These are phyloP conservation scores for Fusarium pininemorale DNA, from an alignment of 2,329 filamentous ascomycete species.

Conservation along the genomic window DNA sequence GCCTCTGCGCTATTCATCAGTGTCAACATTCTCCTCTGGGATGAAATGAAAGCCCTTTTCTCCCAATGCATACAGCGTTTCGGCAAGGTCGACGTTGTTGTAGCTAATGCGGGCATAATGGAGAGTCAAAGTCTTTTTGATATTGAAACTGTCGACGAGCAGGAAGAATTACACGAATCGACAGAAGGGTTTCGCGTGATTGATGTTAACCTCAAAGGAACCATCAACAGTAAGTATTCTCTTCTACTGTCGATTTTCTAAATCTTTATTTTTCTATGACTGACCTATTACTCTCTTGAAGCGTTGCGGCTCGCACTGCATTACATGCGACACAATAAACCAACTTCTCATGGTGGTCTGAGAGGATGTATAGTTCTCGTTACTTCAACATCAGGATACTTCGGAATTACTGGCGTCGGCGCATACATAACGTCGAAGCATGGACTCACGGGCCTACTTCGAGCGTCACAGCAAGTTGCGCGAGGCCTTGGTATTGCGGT, in stretches of 20 bases:
- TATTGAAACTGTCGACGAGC: not conserved
- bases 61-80: not conserved
- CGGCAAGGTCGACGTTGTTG: not conserved
- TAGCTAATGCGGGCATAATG: not conserved
- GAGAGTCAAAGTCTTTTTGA: not conserved
- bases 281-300: not conserved
- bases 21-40: not conserved
- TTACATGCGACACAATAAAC: not conserved
- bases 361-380: not conserved
- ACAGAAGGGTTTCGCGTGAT: not conserved
- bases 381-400: not conserved
- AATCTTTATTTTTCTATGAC: rapidly evolving
- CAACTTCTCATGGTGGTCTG: not conserved
- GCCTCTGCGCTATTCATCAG: not conserved
- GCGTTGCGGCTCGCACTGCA: not conserved
- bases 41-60: not conserved
- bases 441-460: not conserved
- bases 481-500: not conserved
- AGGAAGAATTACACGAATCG: not conserved
- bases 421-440: not conserved
- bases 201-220: not conserved
- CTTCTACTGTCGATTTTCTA: no score
- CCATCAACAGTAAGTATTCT: not conserved
- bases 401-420: not conserved
- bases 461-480: not conserved